These are phyloP conservation scores for Curvularia sp. DNA, from an alignment of 2,329 filamentous ascomycete genomes.

Conservation along the genomic window DNA sequence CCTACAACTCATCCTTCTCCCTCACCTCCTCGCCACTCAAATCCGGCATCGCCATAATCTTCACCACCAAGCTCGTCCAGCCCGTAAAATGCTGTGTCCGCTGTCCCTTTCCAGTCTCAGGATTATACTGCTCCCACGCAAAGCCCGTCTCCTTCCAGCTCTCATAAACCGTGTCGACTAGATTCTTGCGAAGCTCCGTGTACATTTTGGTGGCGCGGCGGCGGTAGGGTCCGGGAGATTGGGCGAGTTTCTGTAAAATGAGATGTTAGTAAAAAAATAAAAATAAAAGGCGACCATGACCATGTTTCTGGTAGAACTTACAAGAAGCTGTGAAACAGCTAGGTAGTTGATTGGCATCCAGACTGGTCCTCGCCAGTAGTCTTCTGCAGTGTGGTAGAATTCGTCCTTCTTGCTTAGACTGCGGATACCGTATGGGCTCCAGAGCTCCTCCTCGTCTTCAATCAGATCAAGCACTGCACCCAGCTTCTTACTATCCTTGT, in stretches of 20 bases:
- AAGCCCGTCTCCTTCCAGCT: slow-evolving; percentile 92
- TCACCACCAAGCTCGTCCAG: slow-evolving; percentile 98
- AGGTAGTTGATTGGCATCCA: slow-evolving; percentile 99
- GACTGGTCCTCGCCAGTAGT: slow-evolving; percentile 95
- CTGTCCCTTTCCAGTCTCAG: slow-evolving; percentile 90
- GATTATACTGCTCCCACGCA: slow-evolving; percentile 98
- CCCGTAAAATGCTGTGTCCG: slow-evolving; percentile 97
- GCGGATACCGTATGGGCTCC: slow-evolving; percentile 85
- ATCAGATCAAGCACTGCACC: slow-evolving; percentile 79
- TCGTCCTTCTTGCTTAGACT: slow-evolving; percentile 84
- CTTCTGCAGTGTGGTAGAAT: slow-evolving; percentile 88
- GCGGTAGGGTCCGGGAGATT: slow-evolving; percentile 69
- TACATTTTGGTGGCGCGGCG: slow-evolving; percentile 76
- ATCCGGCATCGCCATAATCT: slow-evolving; percentile 95
- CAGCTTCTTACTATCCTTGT: slow-evolving; percentile 74
- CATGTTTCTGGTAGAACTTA: slow-evolving; percentile 50
- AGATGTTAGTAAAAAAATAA: neutral
- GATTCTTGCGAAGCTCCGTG: slow-evolving; percentile 75
- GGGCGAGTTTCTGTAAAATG: slow-evolving; percentile 66
- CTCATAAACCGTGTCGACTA: slow-evolving; percentile 87
- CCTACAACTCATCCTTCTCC: slow-evolving; percentile 44
- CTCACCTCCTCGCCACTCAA: slow-evolving; percentile 46
- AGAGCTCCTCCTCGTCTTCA: slow-evolving; percentile 82
- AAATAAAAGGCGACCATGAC: slow-evolving; percentile 1
- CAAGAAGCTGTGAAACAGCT: slow-evolving; percentile 73